Base-by-base conservation (phyloP, 139 green algal genomes). In the Chlamydomonas incerta region DNA sequence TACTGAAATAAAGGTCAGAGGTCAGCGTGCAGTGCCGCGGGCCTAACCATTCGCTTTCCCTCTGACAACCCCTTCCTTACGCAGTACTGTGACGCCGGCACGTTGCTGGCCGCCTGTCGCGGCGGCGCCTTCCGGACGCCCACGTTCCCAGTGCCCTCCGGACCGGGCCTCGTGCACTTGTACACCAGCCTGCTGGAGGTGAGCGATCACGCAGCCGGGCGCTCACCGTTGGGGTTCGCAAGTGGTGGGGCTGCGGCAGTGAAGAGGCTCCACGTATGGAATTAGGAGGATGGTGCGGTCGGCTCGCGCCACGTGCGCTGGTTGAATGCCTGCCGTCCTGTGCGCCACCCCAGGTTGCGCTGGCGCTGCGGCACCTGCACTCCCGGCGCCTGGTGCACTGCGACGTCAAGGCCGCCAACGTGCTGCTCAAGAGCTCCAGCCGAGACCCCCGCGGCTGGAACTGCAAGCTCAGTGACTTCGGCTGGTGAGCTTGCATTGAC, bases 391-490 rank as follows among this genome's bases (percentile, higher is more conserved):
- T 80, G 52, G 73, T 68, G 52, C 52, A 80, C 52, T 67, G 52
- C 34, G 58, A 71, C 74, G 35, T 82, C 35, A 70, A 82, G 74
- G 24, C 74, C 14, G 72, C 50, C 29, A 80, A 80, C 72, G 72
- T 80, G 72, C 50, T 80, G 72, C 72, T 80, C 72, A 58, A 72
- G 58, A 41, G 35, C 60, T 41, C 34, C 9, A 21, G 24, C 0
- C 74, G 74, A n/a, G 74, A 82, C 58, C 35, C 35, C 23, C 57
- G 74, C n/a, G 74, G 74, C 58, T 82, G 74, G 74, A 82, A 14
- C 74, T 72, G 58, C 74, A 82, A 82, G 58, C 35, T 82, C n/a
- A 47, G 23, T 3, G 74, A 81, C 57, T 81, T 81, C 35, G 72
- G 72, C 34, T 74, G 68, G 66, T 72, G 31, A 47, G 66, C 41